Base-by-base conservation (phyloP, 2,329 filamentous ascomycete genomes). In the Teratosphaeria gauchensis region DNA sequence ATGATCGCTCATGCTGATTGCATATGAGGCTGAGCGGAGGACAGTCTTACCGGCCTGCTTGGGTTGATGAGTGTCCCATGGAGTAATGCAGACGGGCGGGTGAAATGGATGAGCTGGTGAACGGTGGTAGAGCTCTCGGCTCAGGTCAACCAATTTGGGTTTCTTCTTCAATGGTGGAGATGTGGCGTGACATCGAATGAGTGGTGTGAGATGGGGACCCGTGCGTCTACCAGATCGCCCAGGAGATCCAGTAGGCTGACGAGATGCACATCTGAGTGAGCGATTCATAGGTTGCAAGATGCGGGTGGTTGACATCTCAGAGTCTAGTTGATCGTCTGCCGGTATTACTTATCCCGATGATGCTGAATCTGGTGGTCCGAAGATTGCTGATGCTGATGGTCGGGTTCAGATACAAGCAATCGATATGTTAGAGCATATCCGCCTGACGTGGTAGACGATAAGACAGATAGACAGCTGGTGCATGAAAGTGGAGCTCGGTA, bases 11-110 rank as follows among this genome's bases (percentile, higher is more conserved):
- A 69, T 66, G 35, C 64, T 63, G 1, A 69, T 48, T 19, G 62
- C 64, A 52, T 66, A 68, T 7, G 65, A 67, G 1, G 67, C 60
- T 4, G 63, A 66, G 33, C 66, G 60, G 1, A 68, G 59, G 56
- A 63, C 63, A 2, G 66, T 66, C 53, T 66, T 65, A 31, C 66
- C 66, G 31, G 67, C 67, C 21, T 60, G 55, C 56, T 67, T 69
- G 12, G 64, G 64, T 55, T 69, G 64, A 54, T 69, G 65, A 30
- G 62, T 67, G 59, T 67, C 67, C 67, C 67, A 69, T 57, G 62
- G 64, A 14, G 54, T 54, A 57, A 59, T 31, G 54, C 48, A 21
- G 7, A 68, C 65, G 16, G 66, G 65, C 11, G 66, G 64, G 52
- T 68, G 66, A 58, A 68, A 67, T 2, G 66, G 66, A 48, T 68